These are phyloP conservation scores for Cyclotella sp. DNA, from an alignment of 108 stramenopile genomes.

Conservation along the genomic window DNA sequence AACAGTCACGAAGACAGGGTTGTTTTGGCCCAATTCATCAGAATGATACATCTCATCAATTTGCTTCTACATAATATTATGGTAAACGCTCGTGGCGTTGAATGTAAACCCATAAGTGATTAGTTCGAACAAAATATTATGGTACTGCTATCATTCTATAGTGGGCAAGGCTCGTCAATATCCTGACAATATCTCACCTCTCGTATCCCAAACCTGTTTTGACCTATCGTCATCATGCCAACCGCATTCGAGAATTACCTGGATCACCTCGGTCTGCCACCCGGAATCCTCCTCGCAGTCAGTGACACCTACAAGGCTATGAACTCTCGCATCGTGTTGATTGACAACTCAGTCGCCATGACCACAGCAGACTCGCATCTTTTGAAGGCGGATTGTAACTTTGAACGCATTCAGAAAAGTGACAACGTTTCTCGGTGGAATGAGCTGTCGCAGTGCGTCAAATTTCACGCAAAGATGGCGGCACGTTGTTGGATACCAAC, in stretches of 20 bases:
- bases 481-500: conserved; percentile 34
- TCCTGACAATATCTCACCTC: too few species aligned
- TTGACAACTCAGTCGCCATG: conserved; percentile 29
- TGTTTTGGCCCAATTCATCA: too few species aligned
- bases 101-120: too few species aligned
- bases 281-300: neutral
- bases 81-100: too few species aligned
- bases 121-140: too few species aligned
- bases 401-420: conserved; percentile 6
- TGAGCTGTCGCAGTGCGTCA: conserved; percentile 15
- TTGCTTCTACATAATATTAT: too few species aligned
- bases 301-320: neutral
- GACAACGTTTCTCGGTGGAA: conserved; percentile 4
- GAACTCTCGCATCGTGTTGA: conserved; percentile 14
- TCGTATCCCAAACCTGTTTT: too few species aligned
- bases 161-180: too few species aligned
- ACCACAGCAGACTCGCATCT: neutral
- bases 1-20: too few species aligned
- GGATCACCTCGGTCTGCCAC: neutral
- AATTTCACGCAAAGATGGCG: conserved; percentile 20
- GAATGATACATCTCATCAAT: too few species aligned
- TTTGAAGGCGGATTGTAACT: neutral
- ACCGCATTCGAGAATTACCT: neutral
- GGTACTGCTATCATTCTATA: too few species aligned
- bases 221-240: neutral